phyloP scores from a whole-genome alignment of 257 asterid species.

The Fraxinus anomala region DNA sequence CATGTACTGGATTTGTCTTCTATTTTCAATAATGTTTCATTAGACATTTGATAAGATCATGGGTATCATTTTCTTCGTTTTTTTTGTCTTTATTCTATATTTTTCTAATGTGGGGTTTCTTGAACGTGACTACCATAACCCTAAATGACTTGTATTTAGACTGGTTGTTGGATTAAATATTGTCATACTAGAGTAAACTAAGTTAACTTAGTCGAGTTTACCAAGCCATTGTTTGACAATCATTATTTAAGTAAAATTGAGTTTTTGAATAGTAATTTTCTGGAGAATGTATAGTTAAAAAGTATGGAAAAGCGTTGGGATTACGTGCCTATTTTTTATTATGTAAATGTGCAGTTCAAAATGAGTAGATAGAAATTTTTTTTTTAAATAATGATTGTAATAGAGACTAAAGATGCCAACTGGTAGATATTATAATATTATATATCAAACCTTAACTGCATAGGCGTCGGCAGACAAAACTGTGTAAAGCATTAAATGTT shows the following conservation, averaged over 20 bases:
- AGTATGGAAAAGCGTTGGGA: no score
- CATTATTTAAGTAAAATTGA: no score
- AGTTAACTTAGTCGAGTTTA: no score
- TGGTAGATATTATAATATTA: no score
- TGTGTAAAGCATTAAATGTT: neutral
- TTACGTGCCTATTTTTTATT: no score
- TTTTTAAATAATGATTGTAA: no score
- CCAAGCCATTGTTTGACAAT: no score
- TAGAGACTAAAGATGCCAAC: no score
- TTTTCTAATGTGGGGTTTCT: conserved; percentile 40
- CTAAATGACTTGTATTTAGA: conserved; percentile 31
- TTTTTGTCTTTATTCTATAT: conserved; percentile 31
- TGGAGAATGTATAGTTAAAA: no score
- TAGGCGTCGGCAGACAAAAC: neutral
- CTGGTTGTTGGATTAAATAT: conserved; percentile 32
- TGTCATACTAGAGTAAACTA: neutral
- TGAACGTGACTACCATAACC: conserved; percentile 66
- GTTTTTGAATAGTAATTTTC: no score
- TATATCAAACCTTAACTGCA: conserved; percentile 2
- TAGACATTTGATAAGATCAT: conserved; percentile 24
- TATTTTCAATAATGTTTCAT: neutral
- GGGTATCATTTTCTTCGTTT: conserved; percentile 39
- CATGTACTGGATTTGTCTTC: neutral
- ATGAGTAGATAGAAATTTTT: no score
- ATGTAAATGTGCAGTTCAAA: no score